phyloP scores from a whole-genome alignment of 805 yeast species.

The Komagataella mondaviorum region DNA sequence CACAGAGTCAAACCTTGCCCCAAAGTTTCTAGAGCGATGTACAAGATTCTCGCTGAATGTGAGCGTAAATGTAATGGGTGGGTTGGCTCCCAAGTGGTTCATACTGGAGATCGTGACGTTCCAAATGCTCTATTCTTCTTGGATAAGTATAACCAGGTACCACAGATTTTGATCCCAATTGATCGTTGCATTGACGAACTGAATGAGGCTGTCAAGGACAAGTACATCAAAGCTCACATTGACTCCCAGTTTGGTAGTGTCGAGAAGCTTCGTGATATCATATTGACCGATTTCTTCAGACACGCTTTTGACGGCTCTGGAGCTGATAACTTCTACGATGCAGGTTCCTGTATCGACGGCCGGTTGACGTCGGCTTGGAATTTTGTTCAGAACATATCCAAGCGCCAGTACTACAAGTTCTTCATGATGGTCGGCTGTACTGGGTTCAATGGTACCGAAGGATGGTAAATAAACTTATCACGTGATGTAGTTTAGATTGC shows the following conservation, averaged over 20 bases:
- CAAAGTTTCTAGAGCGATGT: constrained; percentile 54
- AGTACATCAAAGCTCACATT: constrained; percentile 34
- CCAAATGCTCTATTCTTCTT: constrained; percentile 72
- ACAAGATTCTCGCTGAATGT: constrained; percentile 49
- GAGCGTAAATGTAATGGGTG: constrained; percentile 49
- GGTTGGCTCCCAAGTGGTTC: constrained; percentile 76
- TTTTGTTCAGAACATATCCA: constrained; percentile 59
- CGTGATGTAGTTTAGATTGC: background rate
- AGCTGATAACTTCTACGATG: constrained; percentile 72
- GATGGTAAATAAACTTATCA: constrained; percentile 21
- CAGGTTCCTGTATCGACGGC: constrained; percentile 79
- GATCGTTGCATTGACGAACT: constrained; percentile 43
- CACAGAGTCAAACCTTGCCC: constrained; percentile 71
- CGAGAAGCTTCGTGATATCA: constrained; percentile 34
- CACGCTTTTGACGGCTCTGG: constrained; percentile 71
- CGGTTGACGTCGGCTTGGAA: constrained; percentile 75
- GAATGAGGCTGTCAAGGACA: constrained; percentile 37
- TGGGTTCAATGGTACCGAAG: constrained; percentile 65
- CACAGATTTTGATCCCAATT: constrained; percentile 62
- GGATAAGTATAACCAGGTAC: constrained; percentile 73
- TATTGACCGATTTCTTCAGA: constrained; percentile 37
- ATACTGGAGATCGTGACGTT: constrained; percentile 72
- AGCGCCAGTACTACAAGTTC: constrained; percentile 47
- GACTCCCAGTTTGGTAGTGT: constrained; percentile 43
- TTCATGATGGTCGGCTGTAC: constrained; percentile 58